Evolutionary conservation across 139 green algal species (phyloP).

Genomic region (Tetradesmus obliquus): DNA sequence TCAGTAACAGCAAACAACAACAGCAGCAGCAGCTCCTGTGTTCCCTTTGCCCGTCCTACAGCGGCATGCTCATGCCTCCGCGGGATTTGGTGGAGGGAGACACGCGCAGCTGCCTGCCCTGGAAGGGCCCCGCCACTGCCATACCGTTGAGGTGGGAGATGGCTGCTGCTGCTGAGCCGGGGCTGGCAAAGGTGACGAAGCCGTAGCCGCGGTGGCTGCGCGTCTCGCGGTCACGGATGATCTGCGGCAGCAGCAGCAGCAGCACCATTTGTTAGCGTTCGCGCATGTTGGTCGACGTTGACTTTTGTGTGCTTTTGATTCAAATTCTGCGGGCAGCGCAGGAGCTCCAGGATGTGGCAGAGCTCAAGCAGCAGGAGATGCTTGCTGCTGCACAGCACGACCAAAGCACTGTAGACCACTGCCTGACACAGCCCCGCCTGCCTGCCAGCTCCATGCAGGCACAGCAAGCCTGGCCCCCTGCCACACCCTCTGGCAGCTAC

Average conservation of each 20-base stretch:
- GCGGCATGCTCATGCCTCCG: background rate
- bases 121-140: slow-evolving; percentile 43
- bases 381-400: too few relatives aligned
- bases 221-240: slow-evolving; percentile 74
- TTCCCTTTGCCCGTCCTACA: background rate
- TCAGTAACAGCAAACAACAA: background rate
- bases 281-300: too few relatives aligned
- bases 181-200: slow-evolving; percentile 73
- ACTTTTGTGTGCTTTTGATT: too few relatives aligned
- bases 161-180: slow-evolving; percentile 47
- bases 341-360: too few relatives aligned
- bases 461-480: background rate
- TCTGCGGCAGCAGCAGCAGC: slow-evolving; percentile 54
- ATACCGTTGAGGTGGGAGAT: slow-evolving; percentile 71
- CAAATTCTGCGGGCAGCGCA: too few relatives aligned
- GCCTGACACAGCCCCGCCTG: background rate
- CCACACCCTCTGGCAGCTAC: background rate
- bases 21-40: background rate
- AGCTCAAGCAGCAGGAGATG: too few relatives aligned
- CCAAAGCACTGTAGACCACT: too few relatives aligned
- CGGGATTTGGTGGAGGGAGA: slow-evolving; percentile 60
- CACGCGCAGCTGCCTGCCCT: slow-evolving; percentile 51
- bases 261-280: background rate
- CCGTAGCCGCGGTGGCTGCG: slow-evolving; percentile 70
- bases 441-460: background rate